Percentiles rank a stretch among this genome's conserved stretches.
phyloP scores from a whole-genome alignment of 176 grass and related monocot genomes.

The Typha latifolia region DNA sequence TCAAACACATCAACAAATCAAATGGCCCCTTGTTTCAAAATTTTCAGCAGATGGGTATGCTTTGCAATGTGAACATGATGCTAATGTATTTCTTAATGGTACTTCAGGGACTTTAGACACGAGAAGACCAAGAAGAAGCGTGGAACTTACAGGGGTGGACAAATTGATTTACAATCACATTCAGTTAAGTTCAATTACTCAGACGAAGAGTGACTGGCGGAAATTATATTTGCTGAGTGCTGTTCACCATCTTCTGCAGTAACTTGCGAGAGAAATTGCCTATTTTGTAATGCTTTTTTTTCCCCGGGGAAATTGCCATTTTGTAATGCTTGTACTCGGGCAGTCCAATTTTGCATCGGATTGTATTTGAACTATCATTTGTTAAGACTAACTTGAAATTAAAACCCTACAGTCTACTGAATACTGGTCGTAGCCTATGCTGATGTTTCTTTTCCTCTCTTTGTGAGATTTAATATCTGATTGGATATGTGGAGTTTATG shows the following conservation, averaged over 20 bases:
- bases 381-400: not conserved
- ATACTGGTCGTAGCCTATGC: too few relatives aligned
- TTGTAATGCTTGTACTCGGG: too few relatives aligned
- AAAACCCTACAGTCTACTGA: too few relatives aligned
- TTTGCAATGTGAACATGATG: not conserved
- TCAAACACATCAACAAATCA: too few relatives aligned
- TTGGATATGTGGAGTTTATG: too few relatives aligned
- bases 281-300: not conserved
- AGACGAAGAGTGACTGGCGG: slow-evolving; percentile 31
- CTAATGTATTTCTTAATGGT: not conserved
- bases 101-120: slow-evolving; percentile 80
- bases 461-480: too few relatives aligned
- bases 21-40: too few relatives aligned
- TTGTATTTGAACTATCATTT: not conserved
- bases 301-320: not conserved
- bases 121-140: slow-evolving; percentile 99
- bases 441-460: too few relatives aligned
- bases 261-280: not conserved
- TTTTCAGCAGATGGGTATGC: not conserved
- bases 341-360: slow-evolving; percentile 14
- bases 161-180: slow-evolving; percentile 71
- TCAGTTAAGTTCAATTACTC: slow-evolving; percentile 78
- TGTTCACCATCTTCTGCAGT: slow-evolving; percentile 7
- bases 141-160: slow-evolving; percentile 64
- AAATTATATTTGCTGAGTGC: not conserved